Evolutionary conservation across 768 basidiomycete genomes (phyloP), one percentile per base, ranked within the genome.

Genomic region (Rhizopogon salebrosus): DNA sequence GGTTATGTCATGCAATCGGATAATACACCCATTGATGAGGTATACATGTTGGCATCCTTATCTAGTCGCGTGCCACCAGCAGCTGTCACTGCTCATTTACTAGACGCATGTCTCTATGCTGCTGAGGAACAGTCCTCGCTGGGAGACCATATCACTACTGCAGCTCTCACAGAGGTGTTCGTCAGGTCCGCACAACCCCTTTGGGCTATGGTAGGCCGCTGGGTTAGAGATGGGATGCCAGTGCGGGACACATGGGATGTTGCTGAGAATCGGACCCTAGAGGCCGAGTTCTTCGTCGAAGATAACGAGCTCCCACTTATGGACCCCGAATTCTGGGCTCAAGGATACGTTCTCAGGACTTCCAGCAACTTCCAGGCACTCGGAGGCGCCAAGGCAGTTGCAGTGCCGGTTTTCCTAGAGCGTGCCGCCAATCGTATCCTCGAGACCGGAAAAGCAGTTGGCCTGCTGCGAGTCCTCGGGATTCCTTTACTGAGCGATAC

Each of bases 221-320:
- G 90, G 91, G 67, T 92, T 49, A 76, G 73, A 42, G 76, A 85
- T 58, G 90, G 90, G 0, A 87, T 87, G 83, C 82, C 82, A 4
- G 62, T 77, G 9, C 74, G 53, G 66, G 72, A 41, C 51, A 69
- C 53, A 60, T 72, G 52, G 65, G 60, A 65, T 26, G 38, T 52
- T 14, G 48, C 56, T 23, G 58, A 58, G 16, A 53, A 42, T 35
- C 60, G 41, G 49, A 49, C 55, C 39, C 71, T 85, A 1, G 83
- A 85, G 18, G 84, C 85, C 10, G 90, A 93, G 60, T 91, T 91
- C 68, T 92, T 92, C 66, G 81, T 93, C 41, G 85, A 87, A 61
- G 79, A 80, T 55, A 89, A 79, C 60, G 84, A 82, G 18, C 71
- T 88, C 40, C 77, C 78, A 1, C 62, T 85, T 20, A 56, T 82